phyloP scores from a whole-genome alignment of 208 protist species.

The Willaertia magna region DNA sequence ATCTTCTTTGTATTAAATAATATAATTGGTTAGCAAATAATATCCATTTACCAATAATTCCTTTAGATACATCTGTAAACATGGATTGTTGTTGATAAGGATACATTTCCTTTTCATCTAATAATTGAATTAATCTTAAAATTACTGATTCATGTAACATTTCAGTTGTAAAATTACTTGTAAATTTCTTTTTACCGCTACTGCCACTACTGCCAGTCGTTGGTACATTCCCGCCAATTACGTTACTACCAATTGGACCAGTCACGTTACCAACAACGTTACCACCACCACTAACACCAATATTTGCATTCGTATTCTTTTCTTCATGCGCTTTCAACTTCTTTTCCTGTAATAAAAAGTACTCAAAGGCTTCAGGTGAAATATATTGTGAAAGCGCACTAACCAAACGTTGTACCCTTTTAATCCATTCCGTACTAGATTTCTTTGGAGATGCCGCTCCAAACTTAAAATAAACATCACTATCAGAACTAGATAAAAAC shows the following conservation, averaged over 20 bases:
- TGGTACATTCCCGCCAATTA: no score
- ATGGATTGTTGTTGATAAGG: not conserved
- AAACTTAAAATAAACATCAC: not conserved
- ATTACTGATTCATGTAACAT: not conserved
- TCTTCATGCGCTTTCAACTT: not conserved
- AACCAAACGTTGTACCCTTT: not conserved
- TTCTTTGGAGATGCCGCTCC: not conserved
- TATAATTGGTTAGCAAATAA: not conserved
- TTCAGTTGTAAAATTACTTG: not conserved
- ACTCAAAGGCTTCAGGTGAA: not conserved
- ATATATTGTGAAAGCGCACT: not conserved
- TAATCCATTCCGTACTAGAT: not conserved
- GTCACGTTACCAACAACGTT: not conserved
- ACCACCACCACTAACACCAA: no score
- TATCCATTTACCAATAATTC: slow-evolving; percentile 3
- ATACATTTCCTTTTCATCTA: not conserved
- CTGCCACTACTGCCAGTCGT: no score
- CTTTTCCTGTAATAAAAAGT: not conserved
- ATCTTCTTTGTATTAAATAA: not conserved
- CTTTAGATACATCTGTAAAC: not conserved
- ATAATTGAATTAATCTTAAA: not conserved
- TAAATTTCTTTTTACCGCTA: no score
- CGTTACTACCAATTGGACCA: no score
- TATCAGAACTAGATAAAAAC: not conserved
- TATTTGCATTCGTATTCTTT: not conserved